Base-by-base conservation (phyloP, 345 rosid genomes). In the Garcia nutans region DNA sequence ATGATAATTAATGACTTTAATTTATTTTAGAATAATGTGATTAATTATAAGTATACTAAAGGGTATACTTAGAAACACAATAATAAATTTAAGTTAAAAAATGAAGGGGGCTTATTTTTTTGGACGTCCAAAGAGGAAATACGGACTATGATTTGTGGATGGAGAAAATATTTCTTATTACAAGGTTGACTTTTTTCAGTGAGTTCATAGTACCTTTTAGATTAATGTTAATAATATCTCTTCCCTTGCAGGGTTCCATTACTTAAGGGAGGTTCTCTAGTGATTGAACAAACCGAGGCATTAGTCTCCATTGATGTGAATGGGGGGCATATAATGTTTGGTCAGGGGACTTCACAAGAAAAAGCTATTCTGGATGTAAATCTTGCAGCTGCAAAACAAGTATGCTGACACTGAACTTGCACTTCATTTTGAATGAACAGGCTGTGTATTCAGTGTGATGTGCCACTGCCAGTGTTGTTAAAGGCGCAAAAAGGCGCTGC, bases 221-320 rank as follows among this genome's bases (percentile, higher is more conserved):
- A 44, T 59, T 5, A 22, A 71, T 81, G 71, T 57, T 55, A 68
- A 54, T 20, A 58, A 15, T 56, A 71, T 76, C 31, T 71, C 56
- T 74, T 74, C n/a, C 55, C 59, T 79, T 78, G 60, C 86, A 95
- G 99, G 88, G 98, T 95, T 80, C 85, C 89, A 72, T 93, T 95
- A 69, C 88, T 89, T 42, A 90, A 84, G 76, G 99, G 99, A 78
- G 99, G 98, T 76, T 93, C 98, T 78, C 77, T 95, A 82, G 96
- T 95, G 82, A 95, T 95, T 83, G 99, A 95, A 86, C 98, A 93
- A 85, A 95, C 99, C 0, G 99, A 95, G 88, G 99, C 99, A 54
- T 87, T 95, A 73, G 99, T 95, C 79, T 91, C 99, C 50, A 88
- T 95, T 85, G 99, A 95, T 84, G 99, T 95, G 74, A 95, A 95